Evolutionary conservation across 2,329 filamentous ascomycete species (phyloP), one percentile per base, ranked within the genome.

Genomic region (Pseudogymnoascus sp.): DNA sequence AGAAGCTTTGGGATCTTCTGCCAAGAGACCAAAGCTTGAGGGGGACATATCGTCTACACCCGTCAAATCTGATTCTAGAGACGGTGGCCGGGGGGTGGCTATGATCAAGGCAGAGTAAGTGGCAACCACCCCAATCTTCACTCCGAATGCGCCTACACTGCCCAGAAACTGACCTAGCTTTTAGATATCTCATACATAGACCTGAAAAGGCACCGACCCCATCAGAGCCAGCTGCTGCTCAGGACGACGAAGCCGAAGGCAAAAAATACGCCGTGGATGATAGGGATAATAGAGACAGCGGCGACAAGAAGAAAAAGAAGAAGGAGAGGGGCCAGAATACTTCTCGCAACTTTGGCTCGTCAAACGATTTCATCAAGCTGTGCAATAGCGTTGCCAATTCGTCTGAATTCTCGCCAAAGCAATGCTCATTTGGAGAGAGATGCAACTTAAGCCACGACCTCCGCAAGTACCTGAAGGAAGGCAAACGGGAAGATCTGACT

Each of bases 361-460:
- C 91, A 43, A 83, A 85, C 65, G 93, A 98, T 72, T 84, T 84
- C 31, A 81, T 93, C 62, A 84, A 84, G 41, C 83, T 98, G 7
- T 98, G 93, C 77, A 85, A 86, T 69, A 91, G 87, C 61, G 82
- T 90, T 65, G 84, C 84, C 16, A 83, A 86, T 70, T 83, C 79
- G 66, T 81, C 89, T 38, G 93, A 98, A 73, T 96, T 96, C 74
- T 93, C 91, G 2, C 90, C 92, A 0, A 80, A 81, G 66, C 78
- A 86, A 26, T 98, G 95, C 75, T 82, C 79, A 59, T 96, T 88
- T 70, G 93, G 90, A 26, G 88, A 91, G 33, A 86, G 84, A 66
- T 99, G 95, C 79, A 90, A 86, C 68, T 85, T 88, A 68, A 86
- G 88, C 70, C 95, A 99, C 72, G 86, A 97, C 71, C 78, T 99